Base-by-base conservation (phyloP, 352 stramenopile genomes). In the Blastocystis sp. region DNA sequence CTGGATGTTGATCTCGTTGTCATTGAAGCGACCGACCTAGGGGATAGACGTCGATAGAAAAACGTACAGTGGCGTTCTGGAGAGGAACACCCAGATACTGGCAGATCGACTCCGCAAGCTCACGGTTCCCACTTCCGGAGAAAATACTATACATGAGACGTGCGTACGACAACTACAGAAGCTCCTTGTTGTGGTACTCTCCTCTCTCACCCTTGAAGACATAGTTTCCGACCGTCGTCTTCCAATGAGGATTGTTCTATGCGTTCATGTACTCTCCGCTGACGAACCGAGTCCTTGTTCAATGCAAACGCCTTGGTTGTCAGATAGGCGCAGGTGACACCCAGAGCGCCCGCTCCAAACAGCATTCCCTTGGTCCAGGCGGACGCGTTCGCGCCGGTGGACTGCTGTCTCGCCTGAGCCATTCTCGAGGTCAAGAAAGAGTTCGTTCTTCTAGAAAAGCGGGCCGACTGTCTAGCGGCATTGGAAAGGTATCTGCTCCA, bases 1-100 rank as follows among this genome's bases (percentile, higher is more conserved):
- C 21, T 89, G 54, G 51, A 87, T 84, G 32, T 81, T 87, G 72
- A 87, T 87, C 84, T 87, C 84, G 27, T 63, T 56, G 59, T 84
- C 73, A 27, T 84, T 84, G 59, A 84, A 84, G 11, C 48, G 73
- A 18, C 49, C 73, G 4, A 84, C 71, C 44, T 72, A 72, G n/a
- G 2, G 2, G 32, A 32, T 11, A 3, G 11, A 3, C 46, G 44
- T 75, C 48, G 4, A 46, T 7, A 46, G 27, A 78, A 32, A 9
- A 49, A 21, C n/a, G 4, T 49, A 51, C 56, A 44, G 38, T 84
- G 8, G 77, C 77, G 38, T 84, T 38, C 54, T 76, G 77, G 18
- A 87, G 64, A 46, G n/a, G 21, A 11, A 86, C 76, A 34, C 77
- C 84, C 36, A 87, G 53, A 63, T 87, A 87, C 27, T 73, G 21